A percentile compares a stretch with the other conserved stretches of the same genome.
phyloP scores from a whole-genome alignment of 2,329 filamentous ascomycete genomes.

The Neospermospora avenae region DNA sequence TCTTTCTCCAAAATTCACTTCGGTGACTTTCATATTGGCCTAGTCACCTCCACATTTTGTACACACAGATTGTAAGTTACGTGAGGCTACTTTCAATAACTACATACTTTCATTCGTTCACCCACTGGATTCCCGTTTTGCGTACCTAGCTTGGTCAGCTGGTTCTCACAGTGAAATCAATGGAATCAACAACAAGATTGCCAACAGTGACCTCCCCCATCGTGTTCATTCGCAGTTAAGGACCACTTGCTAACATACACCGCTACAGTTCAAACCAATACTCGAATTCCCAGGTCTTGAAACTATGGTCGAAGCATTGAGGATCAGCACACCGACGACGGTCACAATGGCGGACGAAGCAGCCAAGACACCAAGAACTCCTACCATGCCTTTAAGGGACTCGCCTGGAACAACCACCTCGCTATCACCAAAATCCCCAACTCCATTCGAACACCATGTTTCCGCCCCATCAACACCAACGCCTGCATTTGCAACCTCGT shows the following conservation, averaged over 20 bases:
- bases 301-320: not conserved
- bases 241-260: constrained; percentile 17
- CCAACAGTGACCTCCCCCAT: not conserved
- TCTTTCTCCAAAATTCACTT: too few species aligned
- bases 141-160: too few species aligned
- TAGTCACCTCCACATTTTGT: too few species aligned
- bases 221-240: constrained; percentile 12
- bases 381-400: not conserved
- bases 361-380: not conserved
- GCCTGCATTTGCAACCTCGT: not conserved
- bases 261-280: not conserved
- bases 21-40: too few species aligned
- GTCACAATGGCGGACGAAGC: not conserved
- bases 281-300: not conserved
- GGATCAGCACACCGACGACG: not conserved
- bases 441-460: constrained; percentile 4
- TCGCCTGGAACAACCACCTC: not conserved
- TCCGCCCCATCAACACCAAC: constrained; percentile 1
- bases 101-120: too few species aligned
- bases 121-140: too few species aligned
- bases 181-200: too few species aligned
- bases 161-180: too few species aligned
- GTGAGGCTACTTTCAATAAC: too few species aligned
- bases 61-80: too few species aligned
- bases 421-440: not conserved